Percentiles rank a stretch among this genome's conserved stretches.
These are phyloP conservation scores for Kodamaea neixiangensis DNA, from an alignment of 805 yeast species.

Conservation along the genomic window DNA sequence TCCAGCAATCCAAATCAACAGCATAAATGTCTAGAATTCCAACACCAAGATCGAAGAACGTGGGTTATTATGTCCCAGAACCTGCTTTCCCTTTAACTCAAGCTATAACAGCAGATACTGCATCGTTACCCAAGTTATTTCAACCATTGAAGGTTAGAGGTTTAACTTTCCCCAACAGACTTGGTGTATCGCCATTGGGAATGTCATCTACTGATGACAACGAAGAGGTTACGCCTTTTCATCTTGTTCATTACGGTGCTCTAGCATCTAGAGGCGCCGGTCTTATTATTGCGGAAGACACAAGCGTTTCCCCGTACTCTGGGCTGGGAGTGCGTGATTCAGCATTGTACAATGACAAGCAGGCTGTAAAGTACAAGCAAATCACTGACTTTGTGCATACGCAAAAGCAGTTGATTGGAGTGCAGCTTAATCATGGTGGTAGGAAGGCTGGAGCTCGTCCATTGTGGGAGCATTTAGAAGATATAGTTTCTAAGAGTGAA, in stretches of 20 bases:
- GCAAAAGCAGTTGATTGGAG: conserved; percentile 47
- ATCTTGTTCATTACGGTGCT: conserved; percentile 50
- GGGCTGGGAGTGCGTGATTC: conserved; percentile 45
- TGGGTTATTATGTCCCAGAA: conserved; percentile 10
- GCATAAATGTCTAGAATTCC: background rate
- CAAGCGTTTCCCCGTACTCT: conserved; percentile 44
- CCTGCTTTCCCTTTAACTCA: conserved; percentile 2
- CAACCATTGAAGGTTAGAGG: conserved; percentile 44
- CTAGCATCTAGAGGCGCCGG: conserved; percentile 53
- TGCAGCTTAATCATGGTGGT: conserved; percentile 60
- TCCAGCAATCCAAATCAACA: too few species aligned
- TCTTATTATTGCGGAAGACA: conserved; percentile 47
- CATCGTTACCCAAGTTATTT: conserved; percentile 40
- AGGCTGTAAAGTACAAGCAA: conserved; percentile 40
- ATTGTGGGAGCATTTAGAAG: conserved; percentile 28
- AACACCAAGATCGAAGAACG: background rate
- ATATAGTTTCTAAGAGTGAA: conserved; percentile 28
- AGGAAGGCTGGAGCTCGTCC: conserved; percentile 43
- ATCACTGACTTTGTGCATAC: conserved; percentile 49
- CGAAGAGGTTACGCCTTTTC: conserved; percentile 47
- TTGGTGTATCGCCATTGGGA: conserved; percentile 61
- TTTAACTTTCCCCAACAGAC: conserved; percentile 48
- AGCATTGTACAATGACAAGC: conserved; percentile 54
- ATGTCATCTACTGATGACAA: conserved; percentile 46
- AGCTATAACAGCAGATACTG: background rate